These are phyloP conservation scores for Scenedesmus sp. DNA, from an alignment of 163 green algal genomes.

Conservation along the genomic window DNA sequence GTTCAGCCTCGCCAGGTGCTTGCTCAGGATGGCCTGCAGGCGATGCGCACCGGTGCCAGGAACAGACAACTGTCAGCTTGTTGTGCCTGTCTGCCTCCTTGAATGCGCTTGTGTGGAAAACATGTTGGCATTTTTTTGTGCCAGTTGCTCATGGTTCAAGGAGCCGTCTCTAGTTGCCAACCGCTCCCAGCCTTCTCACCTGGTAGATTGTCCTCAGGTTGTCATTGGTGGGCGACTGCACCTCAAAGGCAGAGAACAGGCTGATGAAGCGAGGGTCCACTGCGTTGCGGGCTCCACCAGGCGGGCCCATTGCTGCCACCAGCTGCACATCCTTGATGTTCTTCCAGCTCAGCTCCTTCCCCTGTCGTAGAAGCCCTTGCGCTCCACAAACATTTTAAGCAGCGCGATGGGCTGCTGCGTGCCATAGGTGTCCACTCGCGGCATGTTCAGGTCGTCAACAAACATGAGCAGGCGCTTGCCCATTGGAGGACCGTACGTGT, in stretches of 20 bases:
- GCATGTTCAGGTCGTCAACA: constrained; percentile 92
- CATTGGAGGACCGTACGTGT: constrained; percentile 87
- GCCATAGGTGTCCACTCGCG: constrained; percentile 85
- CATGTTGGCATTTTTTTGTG: background rate
- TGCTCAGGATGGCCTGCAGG: constrained; percentile 75
- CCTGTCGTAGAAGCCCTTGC: constrained; percentile 85
- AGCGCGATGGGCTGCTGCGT: constrained; percentile 91
- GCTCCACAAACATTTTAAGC: constrained; percentile 90
- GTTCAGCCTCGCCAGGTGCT: constrained; percentile 66
- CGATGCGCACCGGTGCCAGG: no score
- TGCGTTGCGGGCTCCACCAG: constrained; percentile 84
- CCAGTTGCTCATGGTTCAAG: background rate
- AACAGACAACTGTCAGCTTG: background rate
- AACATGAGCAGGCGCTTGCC: constrained; percentile 87
- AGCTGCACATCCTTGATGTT: constrained; percentile 90
- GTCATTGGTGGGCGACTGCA: constrained; percentile 82
- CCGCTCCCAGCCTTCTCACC: no score
- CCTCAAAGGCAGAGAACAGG: constrained; percentile 89
- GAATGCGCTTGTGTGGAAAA: no score
- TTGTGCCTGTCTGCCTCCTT: no score
- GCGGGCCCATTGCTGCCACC: constrained; percentile 85
- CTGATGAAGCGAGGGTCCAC: constrained; percentile 90
- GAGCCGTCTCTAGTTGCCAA: no score
- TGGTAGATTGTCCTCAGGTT: constrained; percentile 89
- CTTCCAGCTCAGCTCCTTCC: constrained; percentile 93